These are phyloP conservation scores for Tricholoma sp. DNA, from an alignment of 768 basidiomycete genomes.

Conservation along the genomic window DNA sequence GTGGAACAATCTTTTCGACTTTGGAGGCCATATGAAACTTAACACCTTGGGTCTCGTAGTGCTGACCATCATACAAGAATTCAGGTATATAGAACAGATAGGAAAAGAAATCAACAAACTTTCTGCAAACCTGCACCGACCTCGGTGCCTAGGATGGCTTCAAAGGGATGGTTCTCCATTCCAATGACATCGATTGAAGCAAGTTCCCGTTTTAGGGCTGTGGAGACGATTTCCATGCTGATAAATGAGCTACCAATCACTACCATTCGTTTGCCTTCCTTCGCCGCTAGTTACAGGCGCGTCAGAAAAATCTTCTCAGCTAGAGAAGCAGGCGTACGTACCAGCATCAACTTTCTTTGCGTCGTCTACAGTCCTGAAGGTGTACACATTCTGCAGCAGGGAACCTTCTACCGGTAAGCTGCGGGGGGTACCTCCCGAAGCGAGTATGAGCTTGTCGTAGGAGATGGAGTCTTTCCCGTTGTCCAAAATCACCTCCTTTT, in stretches of 20 bases:
- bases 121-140: conserved; percentile 76
- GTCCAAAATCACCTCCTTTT: conserved; percentile 60
- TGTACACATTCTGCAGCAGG: conserved; percentile 71
- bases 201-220: conserved; percentile 66
- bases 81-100: not conserved
- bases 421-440: conserved; percentile 70
- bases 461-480: conserved; percentile 50
- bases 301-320: not conserved
- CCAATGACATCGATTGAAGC: conserved; percentile 83
- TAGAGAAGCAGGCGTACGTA: conserved; percentile 20
- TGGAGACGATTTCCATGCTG: conserved; percentile 86
- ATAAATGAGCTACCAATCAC: conserved; percentile 91
- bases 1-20: conserved; percentile 62
- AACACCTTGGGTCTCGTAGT: conserved; percentile 77
- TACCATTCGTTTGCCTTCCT: conserved; percentile 73
- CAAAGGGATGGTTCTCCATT: conserved; percentile 77
- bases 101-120: conserved; percentile 31
- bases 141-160: conserved; percentile 73
- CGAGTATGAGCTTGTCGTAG: conserved; percentile 79
- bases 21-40: conserved; percentile 77
- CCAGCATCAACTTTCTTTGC: conserved; percentile 68
- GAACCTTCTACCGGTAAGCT: conserved; percentile 73
- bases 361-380: conserved; percentile 67
- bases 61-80: conserved; percentile 32
- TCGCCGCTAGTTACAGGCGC: conserved; percentile 35